These are phyloP conservation scores for Polyplosphaeria fusca DNA, from an alignment of 495 filamentous ascomycete genomes.

Conservation along the genomic window DNA sequence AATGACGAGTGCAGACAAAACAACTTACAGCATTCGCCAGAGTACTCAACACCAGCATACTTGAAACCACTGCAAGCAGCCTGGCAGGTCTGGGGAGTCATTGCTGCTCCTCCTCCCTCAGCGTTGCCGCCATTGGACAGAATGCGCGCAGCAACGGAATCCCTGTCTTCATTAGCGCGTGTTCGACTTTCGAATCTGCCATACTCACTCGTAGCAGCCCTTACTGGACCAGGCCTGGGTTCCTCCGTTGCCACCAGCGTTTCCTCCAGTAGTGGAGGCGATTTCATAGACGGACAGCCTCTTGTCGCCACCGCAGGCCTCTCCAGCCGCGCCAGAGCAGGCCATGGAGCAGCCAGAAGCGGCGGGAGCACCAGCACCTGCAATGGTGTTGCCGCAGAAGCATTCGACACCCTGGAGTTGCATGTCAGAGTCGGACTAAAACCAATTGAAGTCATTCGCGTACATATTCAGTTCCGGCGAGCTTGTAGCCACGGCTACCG, in stretches of 20 bases:
- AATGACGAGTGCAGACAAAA: constrained; percentile 1
- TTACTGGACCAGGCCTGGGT: background rate
- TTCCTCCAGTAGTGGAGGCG: background rate
- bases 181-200: background rate
- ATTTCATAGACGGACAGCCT: constrained; percentile 8
- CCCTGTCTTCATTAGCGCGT: constrained; percentile 15
- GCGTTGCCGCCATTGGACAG: constrained; percentile 4
- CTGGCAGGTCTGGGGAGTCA: constrained; percentile 32
- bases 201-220: constrained; percentile 1
- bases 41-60: constrained; percentile 31
- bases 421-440: background rate
- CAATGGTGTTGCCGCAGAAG: constrained; percentile 8
- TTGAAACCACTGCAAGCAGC: constrained; percentile 16
- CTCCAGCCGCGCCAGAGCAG: constrained; percentile 8
- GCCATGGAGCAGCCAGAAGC: constrained; percentile 13
- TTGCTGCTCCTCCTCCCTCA: constrained; percentile 16
- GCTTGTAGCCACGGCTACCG: background rate
- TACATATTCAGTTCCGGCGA: constrained; percentile 16
- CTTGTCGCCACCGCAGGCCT: constrained; percentile 17
- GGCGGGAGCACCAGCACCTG: background rate
- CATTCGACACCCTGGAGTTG: background rate
- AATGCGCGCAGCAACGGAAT: constrained; percentile 17
- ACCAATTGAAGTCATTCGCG: background rate
- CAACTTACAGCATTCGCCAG: constrained; percentile 30
- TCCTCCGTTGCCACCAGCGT: background rate